phyloP scores from a whole-genome alignment of 495 filamentous ascomycete species.

The Cryomyces antarcticus region DNA sequence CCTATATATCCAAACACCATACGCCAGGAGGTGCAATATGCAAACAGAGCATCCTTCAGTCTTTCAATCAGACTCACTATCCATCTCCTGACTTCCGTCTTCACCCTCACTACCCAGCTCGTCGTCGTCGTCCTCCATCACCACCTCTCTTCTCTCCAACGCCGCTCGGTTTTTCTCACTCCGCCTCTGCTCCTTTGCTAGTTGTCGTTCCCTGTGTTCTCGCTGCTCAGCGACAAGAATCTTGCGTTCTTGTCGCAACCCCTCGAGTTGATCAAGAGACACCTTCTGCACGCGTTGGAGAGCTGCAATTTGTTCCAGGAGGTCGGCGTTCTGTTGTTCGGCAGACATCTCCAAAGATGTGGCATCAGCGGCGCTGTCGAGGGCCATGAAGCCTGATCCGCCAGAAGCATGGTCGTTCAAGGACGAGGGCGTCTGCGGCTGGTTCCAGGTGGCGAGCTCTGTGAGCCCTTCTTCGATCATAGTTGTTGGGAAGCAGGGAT shows the following conservation, averaged over 20 bases:
- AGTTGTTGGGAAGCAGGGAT: constrained; percentile 29
- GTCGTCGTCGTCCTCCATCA: constrained; percentile 5
- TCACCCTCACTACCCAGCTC: constrained; percentile 7
- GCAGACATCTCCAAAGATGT: constrained; percentile 3
- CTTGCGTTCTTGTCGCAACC: constrained; percentile 16
- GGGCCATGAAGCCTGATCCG: constrained; percentile 14
- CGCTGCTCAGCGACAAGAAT: constrained; percentile 9
- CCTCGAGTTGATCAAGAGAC: constrained; percentile 17
- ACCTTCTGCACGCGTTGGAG: constrained; percentile 19
- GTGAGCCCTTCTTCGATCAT: constrained; percentile 35
- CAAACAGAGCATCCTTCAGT: too few species aligned
- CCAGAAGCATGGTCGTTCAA: neutral
- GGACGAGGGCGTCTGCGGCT: neutral
- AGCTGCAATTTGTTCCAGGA: constrained; percentile 14
- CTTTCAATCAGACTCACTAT: neutral
- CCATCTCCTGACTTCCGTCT: neutral
- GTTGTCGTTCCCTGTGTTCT: constrained; percentile 6
- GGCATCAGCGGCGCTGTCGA: constrained; percentile 3
- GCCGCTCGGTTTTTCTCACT: constrained; percentile 6
- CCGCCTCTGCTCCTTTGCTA: constrained; percentile 3
- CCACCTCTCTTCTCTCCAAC: constrained; percentile 1
- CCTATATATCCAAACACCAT: too few species aligned
- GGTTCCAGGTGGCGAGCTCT: constrained; percentile 25
- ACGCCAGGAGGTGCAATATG: too few species aligned
- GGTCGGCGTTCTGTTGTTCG: constrained; percentile 7